Evolutionary conservation across 164 flowering plant genomes (phyloP), one percentile per base, ranked within the genome.

Genomic region (Piper betle): DNA sequence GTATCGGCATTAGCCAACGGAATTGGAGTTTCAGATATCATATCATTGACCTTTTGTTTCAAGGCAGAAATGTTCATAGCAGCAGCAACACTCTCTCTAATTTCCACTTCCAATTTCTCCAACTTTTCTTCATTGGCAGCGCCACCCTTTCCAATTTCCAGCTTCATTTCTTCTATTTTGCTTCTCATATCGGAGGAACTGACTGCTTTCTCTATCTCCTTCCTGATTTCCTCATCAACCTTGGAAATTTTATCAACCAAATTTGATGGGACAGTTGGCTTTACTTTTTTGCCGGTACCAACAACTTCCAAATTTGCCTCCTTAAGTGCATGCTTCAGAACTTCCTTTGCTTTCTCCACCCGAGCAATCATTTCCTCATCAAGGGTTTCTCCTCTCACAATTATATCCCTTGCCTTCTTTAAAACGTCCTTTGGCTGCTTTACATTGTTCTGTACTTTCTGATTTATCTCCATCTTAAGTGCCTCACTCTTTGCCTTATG

Each of bases 291-390:
- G 10, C 65, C 52, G 11, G 58, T 46, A 3, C 71, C 73, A 7
- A 73, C 60, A 48, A 75, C 53, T 58, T 78, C 74, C 66, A 78
- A 62, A 68, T 68, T 68, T 6, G 77, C 70, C 11, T 72, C 73
- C 60, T 71, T 67, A 48, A 75, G 48, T 48, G 59, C 61, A 33
- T 69, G 69, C 54, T 68, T 42, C 43, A 73, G 63, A 46, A 73
- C 69, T 55, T 64, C 65, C 67, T 60, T 68, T 2, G 63, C 65
- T 12, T 19, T 62, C 16, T 58, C 68, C 5, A 68, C 65, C 62
- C 73, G 68, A 48, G 64, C 71, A 2, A 41, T 62, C 25, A 72
- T 54, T 58, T 69, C 64, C 39, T 69, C 42, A 50, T 77, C 79
- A 2, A 69, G 17, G 5, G 67, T 19, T 54, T 73, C 71, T 54